Percentiles rank a stretch among this genome's conserved stretches.
These are phyloP conservation scores for Fusarium oligoseptatum DNA, from an alignment of 2,329 filamentous ascomycete genomes.

Conservation along the genomic window DNA sequence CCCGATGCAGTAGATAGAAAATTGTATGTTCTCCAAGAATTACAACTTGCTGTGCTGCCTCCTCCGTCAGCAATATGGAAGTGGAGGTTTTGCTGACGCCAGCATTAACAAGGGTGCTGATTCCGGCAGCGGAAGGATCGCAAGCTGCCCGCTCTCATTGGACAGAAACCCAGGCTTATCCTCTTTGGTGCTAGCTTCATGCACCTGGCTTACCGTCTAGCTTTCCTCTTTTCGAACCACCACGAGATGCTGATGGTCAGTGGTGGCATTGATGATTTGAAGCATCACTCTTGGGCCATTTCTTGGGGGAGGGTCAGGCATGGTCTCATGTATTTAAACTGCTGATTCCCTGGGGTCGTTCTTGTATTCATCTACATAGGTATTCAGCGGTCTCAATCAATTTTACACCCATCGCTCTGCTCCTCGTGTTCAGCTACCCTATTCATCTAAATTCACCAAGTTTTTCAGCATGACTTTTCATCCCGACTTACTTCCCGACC, in stretches of 20 bases:
- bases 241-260: not conserved
- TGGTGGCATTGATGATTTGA: not conserved
- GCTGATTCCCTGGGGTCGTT: not conserved
- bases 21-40: not conserved
- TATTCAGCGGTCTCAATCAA: not conserved
- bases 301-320: not conserved
- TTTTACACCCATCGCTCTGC: not conserved
- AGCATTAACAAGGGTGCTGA: not conserved
- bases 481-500: constrained; percentile 16
- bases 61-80: not conserved
- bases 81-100: not conserved
- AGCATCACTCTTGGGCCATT: not conserved
- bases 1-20: not conserved
- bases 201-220: constrained; percentile 1
- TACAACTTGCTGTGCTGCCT: not conserved
- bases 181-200: not conserved
- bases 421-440: not conserved
- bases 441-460: not conserved
- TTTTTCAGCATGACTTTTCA: constrained; percentile 22
- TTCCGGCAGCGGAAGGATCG: not conserved
- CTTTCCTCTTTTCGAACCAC: constrained; percentile 11
- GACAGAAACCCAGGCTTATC: not conserved
- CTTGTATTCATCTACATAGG: too few species aligned
- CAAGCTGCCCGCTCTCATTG: not conserved
- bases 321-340: not conserved